Base-by-base conservation (phyloP, 2,329 filamentous ascomycete species). In the Diatrype stigma region DNA sequence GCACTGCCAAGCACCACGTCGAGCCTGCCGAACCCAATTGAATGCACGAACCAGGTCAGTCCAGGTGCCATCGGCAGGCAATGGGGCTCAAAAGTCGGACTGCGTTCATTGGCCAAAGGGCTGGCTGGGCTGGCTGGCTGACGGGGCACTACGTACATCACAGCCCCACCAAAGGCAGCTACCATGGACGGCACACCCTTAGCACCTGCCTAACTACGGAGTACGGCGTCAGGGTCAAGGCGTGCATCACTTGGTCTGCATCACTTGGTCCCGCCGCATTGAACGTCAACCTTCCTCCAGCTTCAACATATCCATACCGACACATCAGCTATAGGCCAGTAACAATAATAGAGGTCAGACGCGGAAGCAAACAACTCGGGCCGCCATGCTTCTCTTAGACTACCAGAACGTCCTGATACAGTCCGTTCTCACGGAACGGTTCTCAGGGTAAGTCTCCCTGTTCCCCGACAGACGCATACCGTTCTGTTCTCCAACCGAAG, bases 371-470 rank as follows among this genome's bases (percentile, higher is more conserved):
- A 57, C 56, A 59, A 59, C 50, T 52, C 54, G 47, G 49, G 59
- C 61, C 70, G 84, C 67, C 57, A 87, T 87, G 94, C 85, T 99
- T 77, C 86, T 99, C 63, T 86, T 99, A 70, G 95, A 99, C 76
- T 99, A 99, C 67, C 94, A 99, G 72, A 99, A 99, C 73, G 90
- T 96, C 47, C 82, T 99, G 69, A 96, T 99, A 64, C 91, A 97
- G 77, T 93, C 92, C 64, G 85, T 99, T 61, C 83, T 99, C 60
- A 95, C 87, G 62, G 95, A 99, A 77, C 84, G 94, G 66, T 96
- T 99, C 77, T 89, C 87, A 50, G 89, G 89, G 89, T 93, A 79
- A 66, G 74, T 57, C 44, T n/a, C 42, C 19, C 26, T 38, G 45
- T 30, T 14, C 47, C 11, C n/a, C n/a, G n/a, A n/a, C n/a, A n/a